Base-by-base conservation (phyloP, 2,329 filamentous ascomycete species). In the Fusarium mundagurra region DNA sequence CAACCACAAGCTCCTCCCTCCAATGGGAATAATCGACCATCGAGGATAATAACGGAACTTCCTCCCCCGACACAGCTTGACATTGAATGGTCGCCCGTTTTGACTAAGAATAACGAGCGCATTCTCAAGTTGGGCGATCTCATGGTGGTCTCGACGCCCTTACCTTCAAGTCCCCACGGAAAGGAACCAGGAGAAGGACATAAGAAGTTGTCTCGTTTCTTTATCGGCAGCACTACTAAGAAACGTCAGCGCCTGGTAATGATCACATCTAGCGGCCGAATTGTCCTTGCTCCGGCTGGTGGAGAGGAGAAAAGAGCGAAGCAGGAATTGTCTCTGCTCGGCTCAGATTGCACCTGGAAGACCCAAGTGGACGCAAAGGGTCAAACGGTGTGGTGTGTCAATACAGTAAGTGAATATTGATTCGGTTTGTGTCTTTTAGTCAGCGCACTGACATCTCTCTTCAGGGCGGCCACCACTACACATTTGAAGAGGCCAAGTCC, bases 241-340 rank as follows among this genome's bases (percentile, higher is more conserved):
- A 98, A 98, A 84, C 89, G 95, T 73, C 95, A 98, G 81, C 90
- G 96, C 53, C 86, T 99, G 61, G 96, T 99, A 12, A 95, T 99
- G 92, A 91, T 99, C 61, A 99, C 96, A 6, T 97, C 94, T 2
- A 94, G 93, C 77, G 96, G 93, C 22, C 92, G 96, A 48, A 92
- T 99, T 60, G 92, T 99, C 54, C 88, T 99, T 79, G 96, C 94
- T 18, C 94, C 96, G 10, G 92, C 95, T 31, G 95, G 96, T 12
- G 96, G 96, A 1, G 96, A 98, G 73, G 96, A 98, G 81, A 99
- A 99, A 85, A 95, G 96, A 82, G 90, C 94, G 29, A 99, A 99
- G 82, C 89, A 94, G 78, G 96, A 99, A 76, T 90, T 99, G 41
- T 94, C 94, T n/a, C 87, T 99, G 33, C 85, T 97, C 27, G 88